Evolutionary conservation across 2,329 filamentous ascomycete genomes (phyloP).

Genomic region (Helotiales sp.): DNA sequence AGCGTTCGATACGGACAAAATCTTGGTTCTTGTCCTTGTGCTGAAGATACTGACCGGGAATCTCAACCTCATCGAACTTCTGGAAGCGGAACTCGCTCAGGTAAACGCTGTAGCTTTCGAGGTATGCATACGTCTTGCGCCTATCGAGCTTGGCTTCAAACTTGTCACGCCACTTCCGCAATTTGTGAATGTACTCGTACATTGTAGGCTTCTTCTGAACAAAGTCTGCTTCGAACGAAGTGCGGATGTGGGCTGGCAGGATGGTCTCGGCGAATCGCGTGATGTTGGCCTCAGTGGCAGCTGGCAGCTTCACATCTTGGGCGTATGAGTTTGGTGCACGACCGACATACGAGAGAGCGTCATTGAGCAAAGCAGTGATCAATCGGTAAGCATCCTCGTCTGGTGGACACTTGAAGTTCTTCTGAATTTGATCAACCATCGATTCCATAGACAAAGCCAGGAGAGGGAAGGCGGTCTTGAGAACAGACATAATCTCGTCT

Average conservation of each 20-base stretch:
- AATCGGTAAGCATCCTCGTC: slow-evolving; percentile 97
- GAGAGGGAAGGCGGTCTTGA: slow-evolving; percentile 96
- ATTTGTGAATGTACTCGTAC: slow-evolving; percentile 97
- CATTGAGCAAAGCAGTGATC: slow-evolving; percentile 96
- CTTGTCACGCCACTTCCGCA: slow-evolving; percentile 93
- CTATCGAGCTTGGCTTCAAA: slow-evolving; percentile 97
- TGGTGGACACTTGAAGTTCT: slow-evolving; percentile 98
- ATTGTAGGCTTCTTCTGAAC: slow-evolving; percentile 94
- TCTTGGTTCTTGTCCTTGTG: slow-evolving; percentile 99
- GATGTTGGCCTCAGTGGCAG: slow-evolving; percentile 93
- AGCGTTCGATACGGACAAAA: slow-evolving; percentile 95
- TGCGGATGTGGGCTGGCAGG: slow-evolving; percentile 88
- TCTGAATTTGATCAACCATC: slow-evolving; percentile 98
- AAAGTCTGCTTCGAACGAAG: slow-evolving; percentile 97
- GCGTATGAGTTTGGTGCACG: slow-evolving; percentile 85
- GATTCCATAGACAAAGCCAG: slow-evolving; percentile 98
- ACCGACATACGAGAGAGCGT: slow-evolving; percentile 89
- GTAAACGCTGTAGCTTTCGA: slow-evolving; percentile 86
- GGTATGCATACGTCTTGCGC: slow-evolving; percentile 44
- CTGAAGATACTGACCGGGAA: slow-evolving; percentile 94
- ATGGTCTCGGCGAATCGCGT: slow-evolving; percentile 96
- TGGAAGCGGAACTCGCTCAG: slow-evolving; percentile 96
- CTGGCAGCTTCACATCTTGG: slow-evolving; percentile 85
- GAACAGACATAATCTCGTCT: slow-evolving; percentile 90
- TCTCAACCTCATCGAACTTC: slow-evolving; percentile 97